A percentile compares a stretch with the other conserved stretches of the same genome.
These are phyloP conservation scores for Thalassiosira mediterranea DNA, from an alignment of 352 stramenopile genomes.

Conservation along the genomic window DNA sequence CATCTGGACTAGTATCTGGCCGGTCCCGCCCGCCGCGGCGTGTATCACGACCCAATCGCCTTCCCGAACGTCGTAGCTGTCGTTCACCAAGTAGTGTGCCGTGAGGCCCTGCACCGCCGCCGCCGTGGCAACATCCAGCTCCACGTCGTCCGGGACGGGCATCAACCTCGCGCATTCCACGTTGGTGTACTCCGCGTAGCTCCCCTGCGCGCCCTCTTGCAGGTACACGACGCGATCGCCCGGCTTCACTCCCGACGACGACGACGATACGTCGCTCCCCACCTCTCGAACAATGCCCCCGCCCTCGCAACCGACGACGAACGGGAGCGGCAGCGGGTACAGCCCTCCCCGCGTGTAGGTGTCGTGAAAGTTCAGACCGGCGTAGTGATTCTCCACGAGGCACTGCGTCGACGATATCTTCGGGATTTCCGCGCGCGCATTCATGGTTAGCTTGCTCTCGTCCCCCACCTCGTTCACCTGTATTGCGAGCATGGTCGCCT, in stretches of 20 bases:
- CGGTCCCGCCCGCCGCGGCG: slow-evolving; percentile 83
- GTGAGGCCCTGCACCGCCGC: slow-evolving; percentile 83
- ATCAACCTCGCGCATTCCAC: slow-evolving; percentile 73
- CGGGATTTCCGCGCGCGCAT: not conserved
- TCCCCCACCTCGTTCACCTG: slow-evolving; percentile 11
- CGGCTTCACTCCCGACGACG: slow-evolving; percentile 62
- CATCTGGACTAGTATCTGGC: slow-evolving; percentile 84
- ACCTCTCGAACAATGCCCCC: slow-evolving; percentile 72
- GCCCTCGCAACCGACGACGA: slow-evolving; percentile 82
- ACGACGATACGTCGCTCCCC: slow-evolving; percentile 64
- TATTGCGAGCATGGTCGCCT: not conserved
- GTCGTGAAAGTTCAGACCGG: slow-evolving; percentile 87
- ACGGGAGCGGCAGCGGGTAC: slow-evolving; percentile 78
- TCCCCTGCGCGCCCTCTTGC: slow-evolving; percentile 56
- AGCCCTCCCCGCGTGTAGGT: slow-evolving; percentile 84
- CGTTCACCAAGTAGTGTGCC: slow-evolving; percentile 82
- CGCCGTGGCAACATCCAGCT: slow-evolving; percentile 73
- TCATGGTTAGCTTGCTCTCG: slow-evolving; percentile 4
- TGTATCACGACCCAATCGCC: slow-evolving; percentile 85
- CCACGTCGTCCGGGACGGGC: slow-evolving; percentile 77
- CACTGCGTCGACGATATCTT: slow-evolving; percentile 44
- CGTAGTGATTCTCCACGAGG: slow-evolving; percentile 84
- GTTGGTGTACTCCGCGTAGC: slow-evolving; percentile 83
- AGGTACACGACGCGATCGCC: slow-evolving; percentile 80
- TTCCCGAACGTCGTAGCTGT: slow-evolving; percentile 76